Conservation (phyloP, 768 basidiomycete species). For the Multifurca ochricompacta region DNA sequence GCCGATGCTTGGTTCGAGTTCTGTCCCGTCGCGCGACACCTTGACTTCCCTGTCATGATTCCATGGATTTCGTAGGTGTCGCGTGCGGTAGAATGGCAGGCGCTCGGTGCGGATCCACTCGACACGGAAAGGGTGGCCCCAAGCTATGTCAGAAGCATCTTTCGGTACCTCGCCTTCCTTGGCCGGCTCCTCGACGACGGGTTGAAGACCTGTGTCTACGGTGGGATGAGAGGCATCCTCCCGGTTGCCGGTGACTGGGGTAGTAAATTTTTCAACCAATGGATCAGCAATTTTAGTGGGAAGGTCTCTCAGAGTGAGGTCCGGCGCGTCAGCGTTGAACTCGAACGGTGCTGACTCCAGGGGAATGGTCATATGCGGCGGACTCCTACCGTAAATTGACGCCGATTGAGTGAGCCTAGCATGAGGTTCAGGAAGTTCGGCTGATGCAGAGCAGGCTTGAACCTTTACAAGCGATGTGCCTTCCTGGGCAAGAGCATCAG, state of each 20-base stretch:
- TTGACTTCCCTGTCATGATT: slow-evolving; percentile 79
- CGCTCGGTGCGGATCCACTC: slow-evolving; percentile 71
- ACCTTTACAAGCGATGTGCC: not conserved
- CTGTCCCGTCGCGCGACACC: slow-evolving; percentile 85
- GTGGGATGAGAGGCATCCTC: not conserved
- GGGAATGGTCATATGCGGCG: not conserved
- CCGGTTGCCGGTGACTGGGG: slow-evolving; percentile 1
- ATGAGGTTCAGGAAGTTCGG: slow-evolving; percentile 37
- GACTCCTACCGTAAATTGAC: slow-evolving; percentile 27
- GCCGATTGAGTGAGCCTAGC: slow-evolving; percentile 27
- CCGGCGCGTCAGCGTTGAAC: slow-evolving; percentile 36
- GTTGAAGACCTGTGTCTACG: not conserved
- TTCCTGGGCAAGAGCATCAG: slow-evolving; percentile 17
- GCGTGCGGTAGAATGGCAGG: slow-evolving; percentile 67
- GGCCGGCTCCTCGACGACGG: slow-evolving; percentile 18
- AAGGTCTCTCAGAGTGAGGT: slow-evolving; percentile 28
- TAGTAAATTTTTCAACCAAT: slow-evolving; percentile 1
- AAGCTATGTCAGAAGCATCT: slow-evolving; percentile 28
- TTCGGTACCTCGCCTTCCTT: slow-evolving; percentile 24
- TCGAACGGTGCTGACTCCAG: slow-evolving; percentile 27
- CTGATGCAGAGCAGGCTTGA: slow-evolving; percentile 39
- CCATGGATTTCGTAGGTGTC: slow-evolving; percentile 87
- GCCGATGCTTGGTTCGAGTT: slow-evolving; percentile 76
- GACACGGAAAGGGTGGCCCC: slow-evolving; percentile 77
- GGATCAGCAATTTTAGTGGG: not conserved